Evolutionary conservation across 176 grass and related monocot species (phyloP), one percentile per base, ranked within the genome.

Genomic region (Phyllostachys edulis): DNA sequence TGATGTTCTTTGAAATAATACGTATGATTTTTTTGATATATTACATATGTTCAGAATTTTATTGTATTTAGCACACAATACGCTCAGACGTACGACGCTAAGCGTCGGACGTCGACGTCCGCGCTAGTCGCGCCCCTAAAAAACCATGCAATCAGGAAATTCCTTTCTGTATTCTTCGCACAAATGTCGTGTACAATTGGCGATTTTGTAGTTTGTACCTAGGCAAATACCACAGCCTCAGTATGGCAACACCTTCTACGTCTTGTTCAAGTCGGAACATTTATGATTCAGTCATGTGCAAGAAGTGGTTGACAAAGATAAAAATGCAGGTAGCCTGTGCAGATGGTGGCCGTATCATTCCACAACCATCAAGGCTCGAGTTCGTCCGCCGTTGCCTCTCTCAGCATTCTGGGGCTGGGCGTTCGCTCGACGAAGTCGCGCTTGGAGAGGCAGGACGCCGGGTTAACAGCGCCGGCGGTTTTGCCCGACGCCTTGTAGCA

Each of bases 401-500:
- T 37, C 18, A 50, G 26, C 39, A 63, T 46, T 15, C 75, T 63
- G 75, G 20, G 20, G 23, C 23, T 27, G 3, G 44, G 23, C 23
- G 9, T 13, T 62, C 10, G 26, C 23, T 5, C 59, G 23, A 13
- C 4, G 59, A 27, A 26, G 54, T 16, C 67, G 3, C 2, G 16
- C 78, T 36, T 86, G 7, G 75, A 45, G 29, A 92, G 85, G 79
- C 87, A 94, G 73, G 93, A 92, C 21, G 74, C 56, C 80, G 92
- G 92, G 27, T 3, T 52, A 14, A 90, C 85, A 4, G 62, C 16
- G 38, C 87, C 92, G 47, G 18, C 72, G 29, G 67, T 77, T 63
- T 80, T 88, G 26, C 92, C 90, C 0, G 37, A 92, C 42, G 92
- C 90, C 87, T 56, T 77, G 81, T 91, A 88, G 73, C 92, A 94